phyloP scores from a whole-genome alignment of 2,329 filamentous ascomycete genomes.

The Bipolaris sorokiniana region DNA sequence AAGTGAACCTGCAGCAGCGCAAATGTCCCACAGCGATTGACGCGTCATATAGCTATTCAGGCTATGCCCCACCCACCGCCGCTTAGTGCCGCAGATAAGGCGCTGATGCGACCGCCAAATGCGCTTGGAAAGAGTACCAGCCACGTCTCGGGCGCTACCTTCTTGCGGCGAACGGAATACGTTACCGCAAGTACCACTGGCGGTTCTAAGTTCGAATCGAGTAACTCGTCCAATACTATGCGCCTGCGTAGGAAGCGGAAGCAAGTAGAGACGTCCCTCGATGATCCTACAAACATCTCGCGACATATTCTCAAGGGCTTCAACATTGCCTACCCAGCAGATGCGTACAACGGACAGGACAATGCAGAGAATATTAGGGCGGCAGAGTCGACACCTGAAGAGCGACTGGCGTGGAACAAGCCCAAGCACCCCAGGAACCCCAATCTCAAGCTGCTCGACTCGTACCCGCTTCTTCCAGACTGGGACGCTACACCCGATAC shows the following conservation, averaged over 20 bases:
- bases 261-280: constrained; percentile 51
- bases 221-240: constrained; percentile 56
- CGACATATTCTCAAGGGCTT: constrained; percentile 68
- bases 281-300: constrained; percentile 67
- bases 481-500: constrained; percentile 65
- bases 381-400: constrained; percentile 59
- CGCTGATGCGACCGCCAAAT: constrained; percentile 81
- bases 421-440: constrained; percentile 66
- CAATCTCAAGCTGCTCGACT: constrained; percentile 63
- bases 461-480: constrained; percentile 67
- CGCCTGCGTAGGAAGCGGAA: constrained; percentile 49
- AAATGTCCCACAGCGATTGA: constrained; percentile 26
- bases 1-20: constrained; percentile 37
- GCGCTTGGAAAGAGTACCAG: constrained; percentile 84
- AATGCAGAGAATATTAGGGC: constrained; percentile 60
- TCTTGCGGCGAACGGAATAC: constrained; percentile 95
- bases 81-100: constrained; percentile 82
- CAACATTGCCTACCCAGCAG: constrained; percentile 67
- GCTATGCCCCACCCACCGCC: constrained; percentile 72
- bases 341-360: constrained; percentile 73
- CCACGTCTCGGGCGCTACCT: constrained; percentile 80
- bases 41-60: constrained; percentile 71
- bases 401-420: constrained; percentile 64
- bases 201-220: constrained; percentile 57
- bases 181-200: constrained; percentile 66